Evolutionary conservation across 2,329 filamentous ascomycete species (phyloP).

Genomic region (Fusarium irregulare): DNA sequence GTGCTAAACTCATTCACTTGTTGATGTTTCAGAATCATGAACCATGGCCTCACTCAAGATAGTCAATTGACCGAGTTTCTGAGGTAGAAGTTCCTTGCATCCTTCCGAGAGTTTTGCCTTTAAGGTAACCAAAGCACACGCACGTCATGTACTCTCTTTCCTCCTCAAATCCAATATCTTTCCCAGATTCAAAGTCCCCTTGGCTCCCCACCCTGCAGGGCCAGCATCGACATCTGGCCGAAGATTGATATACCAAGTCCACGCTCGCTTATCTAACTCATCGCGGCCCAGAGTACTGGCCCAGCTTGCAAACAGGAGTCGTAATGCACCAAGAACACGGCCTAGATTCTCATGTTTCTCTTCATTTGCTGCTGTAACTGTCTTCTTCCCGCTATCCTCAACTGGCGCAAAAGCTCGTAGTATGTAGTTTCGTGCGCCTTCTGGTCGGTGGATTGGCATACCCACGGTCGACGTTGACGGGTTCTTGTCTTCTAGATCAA

Average conservation of each 20-base stretch:
- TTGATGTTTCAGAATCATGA: not conserved
- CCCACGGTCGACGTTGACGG: slow-evolving; percentile 56
- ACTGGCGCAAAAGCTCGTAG: slow-evolving; percentile 68
- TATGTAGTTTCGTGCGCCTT: slow-evolving; percentile 71
- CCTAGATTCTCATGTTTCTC: slow-evolving; percentile 78
- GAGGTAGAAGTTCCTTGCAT: not conserved
- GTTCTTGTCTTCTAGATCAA: slow-evolving; percentile 65
- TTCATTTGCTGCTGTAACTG: slow-evolving; percentile 61
- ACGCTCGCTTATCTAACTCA: slow-evolving; percentile 81
- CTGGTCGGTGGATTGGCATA: slow-evolving; percentile 79
- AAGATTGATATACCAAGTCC: slow-evolving; percentile 83
- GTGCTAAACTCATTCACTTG: not conserved
- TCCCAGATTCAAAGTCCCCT: slow-evolving; percentile 73
- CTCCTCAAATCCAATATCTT: slow-evolving; percentile 72
- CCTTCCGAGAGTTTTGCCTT: not conserved
- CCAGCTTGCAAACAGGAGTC: slow-evolving; percentile 82
- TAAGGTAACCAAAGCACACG: not conserved
- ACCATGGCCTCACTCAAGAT: not conserved
- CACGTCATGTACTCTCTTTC: slow-evolving; percentile 29
- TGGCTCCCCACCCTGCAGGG: slow-evolving; percentile 84
- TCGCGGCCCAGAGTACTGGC: slow-evolving; percentile 66
- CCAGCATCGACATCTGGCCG: slow-evolving; percentile 81
- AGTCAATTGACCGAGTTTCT: not conserved
- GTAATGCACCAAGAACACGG: slow-evolving; percentile 75
- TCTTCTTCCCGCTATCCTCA: slow-evolving; percentile 46